These are phyloP conservation scores for Parascedosporium putredinis DNA, from an alignment of 2,329 filamentous ascomycete species.

Conservation along the genomic window DNA sequence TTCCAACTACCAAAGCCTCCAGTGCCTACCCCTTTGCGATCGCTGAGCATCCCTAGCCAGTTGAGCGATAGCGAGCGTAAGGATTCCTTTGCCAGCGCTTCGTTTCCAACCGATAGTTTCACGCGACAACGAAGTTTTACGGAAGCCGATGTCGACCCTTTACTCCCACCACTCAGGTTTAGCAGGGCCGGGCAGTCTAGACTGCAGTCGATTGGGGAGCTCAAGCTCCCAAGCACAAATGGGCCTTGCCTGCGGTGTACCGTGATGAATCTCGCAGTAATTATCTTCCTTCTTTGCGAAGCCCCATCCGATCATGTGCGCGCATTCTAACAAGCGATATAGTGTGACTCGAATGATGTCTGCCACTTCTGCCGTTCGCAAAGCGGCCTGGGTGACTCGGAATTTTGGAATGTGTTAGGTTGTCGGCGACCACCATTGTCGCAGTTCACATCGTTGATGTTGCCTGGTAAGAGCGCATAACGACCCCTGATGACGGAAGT, in stretches of 20 bases:
- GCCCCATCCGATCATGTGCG: neutral
- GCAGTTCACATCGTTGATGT: constrained; percentile 6
- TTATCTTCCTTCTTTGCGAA: constrained; percentile 12
- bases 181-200: constrained; percentile 41
- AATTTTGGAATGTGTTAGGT: constrained; percentile 35
- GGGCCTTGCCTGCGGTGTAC: constrained; percentile 43
- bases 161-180: constrained; percentile 44
- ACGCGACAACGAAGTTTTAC: constrained; percentile 26
- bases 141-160: constrained; percentile 38
- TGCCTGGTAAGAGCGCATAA: constrained; percentile 8
- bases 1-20: constrained; percentile 20
- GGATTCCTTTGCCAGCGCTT: constrained; percentile 27
- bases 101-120: constrained; percentile 29
- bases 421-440: constrained; percentile 40
- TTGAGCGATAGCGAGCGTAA: constrained; percentile 24
- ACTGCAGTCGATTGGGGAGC: constrained; percentile 46
- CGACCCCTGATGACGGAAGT: no score
- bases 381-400: neutral
- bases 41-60: constrained; percentile 22
- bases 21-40: constrained; percentile 23
- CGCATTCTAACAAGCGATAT: neutral
- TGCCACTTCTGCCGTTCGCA: constrained; percentile 4
- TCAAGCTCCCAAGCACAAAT: constrained; percentile 36
- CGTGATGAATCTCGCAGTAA: constrained; percentile 34
- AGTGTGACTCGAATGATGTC: constrained; percentile 4